Evolutionary conservation across 108 stramenopile species (phyloP).

Genomic region (Schizochytrium sp.): DNA sequence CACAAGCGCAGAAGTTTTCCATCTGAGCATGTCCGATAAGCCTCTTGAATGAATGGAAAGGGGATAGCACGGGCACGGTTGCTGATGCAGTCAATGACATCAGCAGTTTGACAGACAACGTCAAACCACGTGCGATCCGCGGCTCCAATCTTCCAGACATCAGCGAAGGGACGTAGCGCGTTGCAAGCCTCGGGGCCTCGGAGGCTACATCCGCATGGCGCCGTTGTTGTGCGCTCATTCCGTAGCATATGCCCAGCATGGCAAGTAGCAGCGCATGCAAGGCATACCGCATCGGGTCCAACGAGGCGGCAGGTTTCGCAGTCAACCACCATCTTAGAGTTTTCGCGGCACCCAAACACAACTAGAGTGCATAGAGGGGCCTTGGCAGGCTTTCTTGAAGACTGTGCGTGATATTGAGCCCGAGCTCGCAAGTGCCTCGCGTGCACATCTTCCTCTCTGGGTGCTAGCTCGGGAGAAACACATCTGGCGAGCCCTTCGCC

Average conservation of each 20-base stretch:
- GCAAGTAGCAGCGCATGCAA: conserved; percentile 42
- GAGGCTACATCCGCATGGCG: conserved; percentile 40
- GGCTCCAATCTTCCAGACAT: conserved; percentile 53
- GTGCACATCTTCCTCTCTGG: too few species aligned
- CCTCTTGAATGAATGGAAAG: conserved; percentile 30
- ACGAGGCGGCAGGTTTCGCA: conserved; percentile 43
- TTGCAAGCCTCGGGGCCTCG: conserved; percentile 46
- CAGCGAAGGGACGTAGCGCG: conserved; percentile 52
- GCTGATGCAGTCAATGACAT: conserved; percentile 60
- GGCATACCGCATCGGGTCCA: conserved; percentile 37
- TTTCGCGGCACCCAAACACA: conserved; percentile 22
- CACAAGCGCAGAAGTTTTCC: conserved; percentile 33
- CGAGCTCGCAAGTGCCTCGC: background rate
- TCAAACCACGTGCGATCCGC: conserved; percentile 52
- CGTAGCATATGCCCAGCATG: background rate
- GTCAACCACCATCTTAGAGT: conserved; percentile 44
- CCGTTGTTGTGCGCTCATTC: conserved; percentile 52
- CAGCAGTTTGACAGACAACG: conserved; percentile 55
- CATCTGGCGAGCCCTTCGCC: too few species aligned
- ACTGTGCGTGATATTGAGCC: background rate
- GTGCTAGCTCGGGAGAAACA: too few species aligned
- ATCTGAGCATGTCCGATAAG: conserved; percentile 39
- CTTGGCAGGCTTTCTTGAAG: background rate
- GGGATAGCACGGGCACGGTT: background rate
- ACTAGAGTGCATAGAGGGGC: conserved; percentile 52